These are phyloP conservation scores for Cystobasidiaceae sp. DNA, from an alignment of 1,284 basidiomycete genomes.

Conservation along the genomic window DNA sequence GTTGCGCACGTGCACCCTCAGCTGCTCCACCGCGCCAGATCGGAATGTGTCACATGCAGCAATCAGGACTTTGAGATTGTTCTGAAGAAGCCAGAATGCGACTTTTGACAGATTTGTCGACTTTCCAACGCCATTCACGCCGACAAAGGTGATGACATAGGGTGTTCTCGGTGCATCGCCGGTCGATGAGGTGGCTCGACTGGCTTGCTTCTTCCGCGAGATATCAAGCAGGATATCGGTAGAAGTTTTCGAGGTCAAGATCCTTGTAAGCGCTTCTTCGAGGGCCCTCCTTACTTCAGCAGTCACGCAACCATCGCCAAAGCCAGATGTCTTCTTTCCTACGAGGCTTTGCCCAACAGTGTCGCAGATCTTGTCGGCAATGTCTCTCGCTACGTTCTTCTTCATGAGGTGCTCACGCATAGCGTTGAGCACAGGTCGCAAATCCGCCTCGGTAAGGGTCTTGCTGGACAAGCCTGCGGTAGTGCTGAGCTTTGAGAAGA, in stretches of 20 bases:
- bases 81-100: conserved; percentile 98
- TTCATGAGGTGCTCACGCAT: conserved; percentile 98
- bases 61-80: conserved; percentile 85
- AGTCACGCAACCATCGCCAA: conserved; percentile 60
- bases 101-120: conserved; percentile 98
- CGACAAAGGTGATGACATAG: conserved; percentile 93
- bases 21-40: conserved; percentile 95
- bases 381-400: conserved; percentile 97
- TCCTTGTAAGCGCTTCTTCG: conserved; percentile 80
- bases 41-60: conserved; percentile 98
- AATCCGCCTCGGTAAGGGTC: conserved; percentile 71
- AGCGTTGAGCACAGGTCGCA: conserved; percentile 79
- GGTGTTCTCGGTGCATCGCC: conserved; percentile 53
- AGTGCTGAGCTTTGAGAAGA: conserved; percentile 69
- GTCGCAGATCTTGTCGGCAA: conserved; percentile 89
- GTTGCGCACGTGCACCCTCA: conserved; percentile 93
- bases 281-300: conserved; percentile 78
- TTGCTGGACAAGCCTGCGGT: conserved; percentile 61
- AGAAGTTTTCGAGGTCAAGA: conserved; percentile 92
- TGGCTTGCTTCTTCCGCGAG: conserved; percentile 54
- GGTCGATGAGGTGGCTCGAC: conserved; percentile 52
- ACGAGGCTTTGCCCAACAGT: conserved; percentile 81
- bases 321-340: conserved; percentile 61
- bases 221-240: conserved; percentile 82
- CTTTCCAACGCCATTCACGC: conserved; percentile 98